phyloP scores from a whole-genome alignment of 495 filamentous ascomycete species.

The Penicillium salamii region DNA sequence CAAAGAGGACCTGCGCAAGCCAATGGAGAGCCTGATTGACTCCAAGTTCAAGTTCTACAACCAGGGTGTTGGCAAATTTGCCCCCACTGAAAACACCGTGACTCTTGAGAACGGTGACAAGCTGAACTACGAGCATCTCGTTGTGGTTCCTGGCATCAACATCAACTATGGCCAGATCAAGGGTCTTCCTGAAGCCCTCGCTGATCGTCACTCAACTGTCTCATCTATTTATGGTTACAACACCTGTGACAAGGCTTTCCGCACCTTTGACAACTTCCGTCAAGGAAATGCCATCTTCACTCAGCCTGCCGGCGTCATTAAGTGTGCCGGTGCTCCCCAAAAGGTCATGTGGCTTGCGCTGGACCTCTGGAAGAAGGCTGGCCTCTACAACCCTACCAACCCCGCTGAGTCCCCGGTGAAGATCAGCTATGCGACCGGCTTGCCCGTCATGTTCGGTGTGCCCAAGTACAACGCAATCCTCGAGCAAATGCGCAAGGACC shows the following conservation, averaged over 20 bases:
- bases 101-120: constrained; percentile 57
- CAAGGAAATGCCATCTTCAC: constrained; percentile 66
- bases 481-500: constrained; percentile 58
- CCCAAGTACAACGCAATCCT: constrained; percentile 64
- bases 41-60: constrained; percentile 63
- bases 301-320: constrained; percentile 62
- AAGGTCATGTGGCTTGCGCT: constrained; percentile 71
- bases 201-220: constrained; percentile 52
- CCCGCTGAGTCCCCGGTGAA: constrained; percentile 48
- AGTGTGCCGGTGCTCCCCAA: constrained; percentile 69
- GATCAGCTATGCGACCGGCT: constrained; percentile 62
- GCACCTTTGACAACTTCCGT: constrained; percentile 51
- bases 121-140: constrained; percentile 60
- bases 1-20: constrained; percentile 51
- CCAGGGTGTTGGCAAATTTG: constrained; percentile 47
- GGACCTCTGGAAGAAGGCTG: constrained; percentile 60
- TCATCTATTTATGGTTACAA: constrained; percentile 66
- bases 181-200: constrained; percentile 59
- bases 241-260: constrained; percentile 56
- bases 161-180: constrained; percentile 55
- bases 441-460: constrained; percentile 65
- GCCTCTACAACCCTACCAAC: constrained; percentile 50
- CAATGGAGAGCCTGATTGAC: constrained; percentile 51
- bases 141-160: constrained; percentile 61
- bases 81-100: constrained; percentile 56